Evolutionary conservation across 805 yeast species (phyloP).

Genomic region (Deakozyma indianensis): DNA sequence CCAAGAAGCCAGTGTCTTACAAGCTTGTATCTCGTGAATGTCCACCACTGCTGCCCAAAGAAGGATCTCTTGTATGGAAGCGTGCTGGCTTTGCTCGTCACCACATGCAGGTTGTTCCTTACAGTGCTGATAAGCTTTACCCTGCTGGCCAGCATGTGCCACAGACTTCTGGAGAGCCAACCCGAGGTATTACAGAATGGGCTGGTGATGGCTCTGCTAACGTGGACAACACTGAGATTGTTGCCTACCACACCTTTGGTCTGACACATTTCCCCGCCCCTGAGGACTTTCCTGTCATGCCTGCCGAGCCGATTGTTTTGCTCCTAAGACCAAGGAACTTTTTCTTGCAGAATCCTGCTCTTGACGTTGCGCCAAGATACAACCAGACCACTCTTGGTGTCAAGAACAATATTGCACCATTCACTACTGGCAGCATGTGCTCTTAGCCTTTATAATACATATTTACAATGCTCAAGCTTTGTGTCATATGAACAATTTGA

Average conservation of each 20-base stretch:
- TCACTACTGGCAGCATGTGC: slow-evolving; percentile 3
- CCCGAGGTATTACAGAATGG: slow-evolving; percentile 16
- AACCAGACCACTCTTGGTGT: slow-evolving; percentile 25
- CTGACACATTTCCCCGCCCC: slow-evolving; percentile 80
- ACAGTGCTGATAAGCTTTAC: slow-evolving; percentile 55
- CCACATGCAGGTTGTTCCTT: slow-evolving; percentile 56
- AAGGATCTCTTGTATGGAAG: slow-evolving; percentile 59
- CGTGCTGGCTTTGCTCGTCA: slow-evolving; percentile 74
- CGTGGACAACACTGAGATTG: slow-evolving; percentile 45
- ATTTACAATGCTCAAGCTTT: too few species aligned
- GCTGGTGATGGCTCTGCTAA: slow-evolving; percentile 19
- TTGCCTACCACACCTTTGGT: slow-evolving; percentile 72
- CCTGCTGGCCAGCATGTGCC: slow-evolving; percentile 48
- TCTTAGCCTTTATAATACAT: too few species aligned
- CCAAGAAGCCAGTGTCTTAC: slow-evolving; percentile 63
- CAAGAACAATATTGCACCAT: background rate
- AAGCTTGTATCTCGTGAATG: slow-evolving; percentile 65
- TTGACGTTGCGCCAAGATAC: slow-evolving; percentile 56
- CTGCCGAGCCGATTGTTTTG: slow-evolving; percentile 66
- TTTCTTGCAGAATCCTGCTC: slow-evolving; percentile 62
- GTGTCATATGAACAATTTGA: too few species aligned
- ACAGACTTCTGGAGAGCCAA: slow-evolving; percentile 20
- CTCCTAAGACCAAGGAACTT: slow-evolving; percentile 68
- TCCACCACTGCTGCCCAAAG: slow-evolving; percentile 59
- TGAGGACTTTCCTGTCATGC: slow-evolving; percentile 84